Base-by-base conservation (phyloP, 129 eudicot genomes). In the Centrapalus pauciflorus region DNA sequence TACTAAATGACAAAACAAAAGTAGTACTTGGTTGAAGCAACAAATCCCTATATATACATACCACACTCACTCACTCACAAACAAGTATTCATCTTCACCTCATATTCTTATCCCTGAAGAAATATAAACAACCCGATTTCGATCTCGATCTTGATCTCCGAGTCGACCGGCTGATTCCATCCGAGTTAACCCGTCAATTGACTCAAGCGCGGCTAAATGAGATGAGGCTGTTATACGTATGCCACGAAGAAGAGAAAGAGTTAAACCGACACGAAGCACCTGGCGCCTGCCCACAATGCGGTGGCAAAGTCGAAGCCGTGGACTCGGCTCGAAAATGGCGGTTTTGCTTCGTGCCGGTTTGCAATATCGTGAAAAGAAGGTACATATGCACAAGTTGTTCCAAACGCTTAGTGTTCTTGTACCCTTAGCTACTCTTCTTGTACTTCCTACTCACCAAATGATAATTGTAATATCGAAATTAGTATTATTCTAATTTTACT, bases 231-330 rank as follows among this genome's bases (percentile, higher is more conserved):
- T 12, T 24, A 32, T 77, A 71, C 32, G 63, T 70, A 0, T 77
- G 81, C 23, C 67, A 77, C 3, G 77, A 64, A 61, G 77, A 77
- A 46, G 52, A 69, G 40, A 70, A 71, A 63, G 81, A 77, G 60
- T 14, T 70, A 13, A 55, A 55, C 34, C 71, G 81, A 8, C 71
- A 55, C 0, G 61, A 77, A 24, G 81, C 81, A 55, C 81, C 81
- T 3, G 81, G 81, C 12, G 62, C 52, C 0, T 77, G 81, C 37
- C 81, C 81, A 2, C 30, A 56, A 55, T 76, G 81, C 38, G 81
- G 76, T 9, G 81, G 81, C 33, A 76, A 62, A 37, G 81, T 76
- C 12, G 81, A 55, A 26, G 77, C 81, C 3, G 77, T 77, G 0
- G 76, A 77, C 13, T 70, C 26, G 33, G 58, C 71, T 1, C 66